phyloP scores from a whole-genome alignment of 2,329 filamentous ascomycete species.

The Aspergillus versicolor region DNA sequence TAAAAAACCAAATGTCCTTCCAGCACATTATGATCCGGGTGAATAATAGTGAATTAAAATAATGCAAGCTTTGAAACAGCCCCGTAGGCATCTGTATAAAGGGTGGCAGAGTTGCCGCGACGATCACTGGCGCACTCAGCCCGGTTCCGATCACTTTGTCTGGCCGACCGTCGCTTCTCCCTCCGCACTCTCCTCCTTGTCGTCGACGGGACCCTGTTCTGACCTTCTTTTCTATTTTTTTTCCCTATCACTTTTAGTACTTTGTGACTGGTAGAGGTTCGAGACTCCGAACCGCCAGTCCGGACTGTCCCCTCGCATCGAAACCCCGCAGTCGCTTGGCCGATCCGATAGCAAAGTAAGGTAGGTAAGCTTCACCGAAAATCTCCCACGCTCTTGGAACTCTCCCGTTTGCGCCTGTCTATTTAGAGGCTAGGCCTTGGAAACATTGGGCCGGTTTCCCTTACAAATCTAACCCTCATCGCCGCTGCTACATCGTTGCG shows the following conservation, averaged over 20 bases:
- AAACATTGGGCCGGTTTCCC: background rate
- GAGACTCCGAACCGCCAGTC: background rate
- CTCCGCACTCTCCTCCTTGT: background rate
- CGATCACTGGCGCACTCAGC: too few species aligned
- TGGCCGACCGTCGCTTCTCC: background rate
- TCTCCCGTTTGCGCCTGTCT: background rate
- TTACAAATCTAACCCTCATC: too few species aligned
- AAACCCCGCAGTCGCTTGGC: conserved; percentile 6
- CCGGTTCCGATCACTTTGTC: too few species aligned
- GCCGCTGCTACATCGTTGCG: background rate
- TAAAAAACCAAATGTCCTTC: too few species aligned
- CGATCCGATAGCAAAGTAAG: background rate
- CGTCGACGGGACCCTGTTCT: background rate
- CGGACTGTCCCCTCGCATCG: background rate
- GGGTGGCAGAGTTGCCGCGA: too few species aligned
- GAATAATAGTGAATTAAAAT: too few species aligned
- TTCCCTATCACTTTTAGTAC: background rate
- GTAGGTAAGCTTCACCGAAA: background rate
- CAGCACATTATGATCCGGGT: too few species aligned
- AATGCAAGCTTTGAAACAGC: too few species aligned
- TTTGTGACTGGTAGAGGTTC: background rate
- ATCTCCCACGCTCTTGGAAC: background rate
- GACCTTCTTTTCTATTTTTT: background rate
- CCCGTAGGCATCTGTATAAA: too few species aligned
- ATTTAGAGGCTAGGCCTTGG: background rate